Conservation (phyloP, 352 stramenopile species). For the Pythium chondricola region DNA sequence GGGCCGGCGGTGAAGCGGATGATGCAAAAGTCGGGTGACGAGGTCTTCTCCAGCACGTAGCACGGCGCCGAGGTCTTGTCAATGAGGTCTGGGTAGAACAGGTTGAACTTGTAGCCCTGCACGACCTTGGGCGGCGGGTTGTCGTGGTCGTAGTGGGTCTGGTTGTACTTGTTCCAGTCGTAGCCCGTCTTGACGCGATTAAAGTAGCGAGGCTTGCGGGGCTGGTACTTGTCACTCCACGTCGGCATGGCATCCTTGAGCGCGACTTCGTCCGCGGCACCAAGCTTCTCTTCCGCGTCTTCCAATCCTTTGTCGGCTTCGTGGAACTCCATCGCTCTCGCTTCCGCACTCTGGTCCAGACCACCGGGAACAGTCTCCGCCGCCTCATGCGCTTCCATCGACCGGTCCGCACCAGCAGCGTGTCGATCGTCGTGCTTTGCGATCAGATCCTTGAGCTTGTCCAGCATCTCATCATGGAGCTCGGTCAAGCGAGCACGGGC, state of each 20-base stretch:
- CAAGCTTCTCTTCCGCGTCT: slow-evolving; percentile 74
- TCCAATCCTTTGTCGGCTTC: slow-evolving; percentile 62
- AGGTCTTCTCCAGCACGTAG: slow-evolving; percentile 93
- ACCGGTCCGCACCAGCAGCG: slow-evolving; percentile 19
- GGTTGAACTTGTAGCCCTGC: slow-evolving; percentile 99
- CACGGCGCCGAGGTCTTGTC: slow-evolving; percentile 94
- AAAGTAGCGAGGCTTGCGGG: slow-evolving; percentile 98
- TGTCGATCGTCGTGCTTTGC: slow-evolving; percentile 71
- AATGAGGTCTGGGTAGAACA: slow-evolving; percentile 99
- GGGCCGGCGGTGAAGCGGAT: slow-evolving; percentile 96
- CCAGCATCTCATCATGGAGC: slow-evolving; percentile 93
- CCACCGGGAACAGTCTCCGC: slow-evolving; percentile 14
- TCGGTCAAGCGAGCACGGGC: slow-evolving; percentile 84
- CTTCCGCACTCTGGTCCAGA: slow-evolving; percentile 57
- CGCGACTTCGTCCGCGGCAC: slow-evolving; percentile 88
- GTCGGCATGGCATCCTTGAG: slow-evolving; percentile 49
- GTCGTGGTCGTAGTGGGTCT: slow-evolving; percentile 99
- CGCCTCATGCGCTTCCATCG: too few relatives aligned
- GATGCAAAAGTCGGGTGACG: slow-evolving; percentile 95
- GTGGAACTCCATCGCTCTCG: slow-evolving; percentile 52
- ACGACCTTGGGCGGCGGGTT: slow-evolving; percentile 99
- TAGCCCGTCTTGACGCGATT: slow-evolving; percentile 99
- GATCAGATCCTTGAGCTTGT: slow-evolving; percentile 87
- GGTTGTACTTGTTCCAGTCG: slow-evolving; percentile 99
- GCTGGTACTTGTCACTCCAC: slow-evolving; percentile 97